A percentile compares a stretch with the other conserved stretches of the same genome.
Conservation (phyloP, 129 eudicot genomes). For the Chrysanthemum lavandulifolium region DNA sequence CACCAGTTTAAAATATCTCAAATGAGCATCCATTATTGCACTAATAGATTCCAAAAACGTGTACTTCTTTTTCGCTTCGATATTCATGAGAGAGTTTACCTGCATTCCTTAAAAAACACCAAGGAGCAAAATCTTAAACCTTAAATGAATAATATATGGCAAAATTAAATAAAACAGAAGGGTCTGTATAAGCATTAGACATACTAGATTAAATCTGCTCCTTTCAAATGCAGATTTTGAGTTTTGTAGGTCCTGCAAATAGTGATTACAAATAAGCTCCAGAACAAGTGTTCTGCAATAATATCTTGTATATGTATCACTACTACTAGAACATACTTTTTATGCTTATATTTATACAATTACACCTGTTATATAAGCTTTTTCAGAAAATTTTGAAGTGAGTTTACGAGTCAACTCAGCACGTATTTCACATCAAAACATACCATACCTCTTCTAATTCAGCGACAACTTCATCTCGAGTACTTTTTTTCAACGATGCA, state of each 20-base stretch:
- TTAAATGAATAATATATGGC: constrained; percentile 16
- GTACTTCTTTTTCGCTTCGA: constrained; percentile 91
- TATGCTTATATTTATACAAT: no score
- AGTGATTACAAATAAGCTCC: constrained; percentile 31
- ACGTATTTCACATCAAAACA: constrained; percentile 11
- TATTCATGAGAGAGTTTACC: constrained; percentile 82
- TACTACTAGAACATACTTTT: no score
- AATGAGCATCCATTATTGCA: constrained; percentile 99
- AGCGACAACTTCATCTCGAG: constrained; percentile 87
- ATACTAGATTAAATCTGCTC: constrained; percentile 96
- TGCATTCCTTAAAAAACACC: constrained; percentile 70
- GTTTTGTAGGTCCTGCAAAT: constrained; percentile 78
- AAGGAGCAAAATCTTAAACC: constrained; percentile 40
- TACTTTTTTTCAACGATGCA: constrained; percentile 80
- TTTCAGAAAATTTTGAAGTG: no score
- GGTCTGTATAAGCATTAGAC: constrained; percentile 32
- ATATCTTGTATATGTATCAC: no score
- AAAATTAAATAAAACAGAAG: neutral
- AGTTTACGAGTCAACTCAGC: neutral
- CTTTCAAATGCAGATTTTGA: constrained; percentile 91
- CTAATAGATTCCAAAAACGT: constrained; percentile 94
- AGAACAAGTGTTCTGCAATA: neutral
- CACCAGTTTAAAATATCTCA: constrained; percentile 93
- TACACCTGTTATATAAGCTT: no score
- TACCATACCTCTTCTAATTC: constrained; percentile 86